Evolutionary conservation across 768 basidiomycete species (phyloP).

Genomic region (Xerocomus brunneocitrinus): DNA sequence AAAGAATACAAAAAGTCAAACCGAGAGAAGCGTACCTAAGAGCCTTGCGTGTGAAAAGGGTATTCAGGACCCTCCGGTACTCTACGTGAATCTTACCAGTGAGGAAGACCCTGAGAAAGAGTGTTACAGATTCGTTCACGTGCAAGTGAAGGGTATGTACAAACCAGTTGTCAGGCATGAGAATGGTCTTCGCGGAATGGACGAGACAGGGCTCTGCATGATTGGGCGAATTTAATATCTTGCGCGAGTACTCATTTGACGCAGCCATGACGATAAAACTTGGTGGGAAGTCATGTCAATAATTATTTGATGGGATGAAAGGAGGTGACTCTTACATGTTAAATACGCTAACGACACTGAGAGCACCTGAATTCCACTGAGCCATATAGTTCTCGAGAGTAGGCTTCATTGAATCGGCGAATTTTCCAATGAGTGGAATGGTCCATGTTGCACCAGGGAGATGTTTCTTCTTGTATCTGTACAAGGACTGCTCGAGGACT

Average conservation of each 20-base stretch:
- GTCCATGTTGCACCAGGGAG: conserved; percentile 90
- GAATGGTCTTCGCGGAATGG: conserved; percentile 81
- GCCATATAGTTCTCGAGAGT: conserved; percentile 88
- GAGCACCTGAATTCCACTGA: conserved; percentile 87
- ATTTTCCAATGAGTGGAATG: conserved; percentile 96
- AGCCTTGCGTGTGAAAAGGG: conserved; percentile 91
- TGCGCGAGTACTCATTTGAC: conserved; percentile 87
- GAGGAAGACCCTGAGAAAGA: conserved; percentile 82
- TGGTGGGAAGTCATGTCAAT: conserved; percentile 11
- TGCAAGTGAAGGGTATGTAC: conserved; percentile 11
- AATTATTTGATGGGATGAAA: neutral
- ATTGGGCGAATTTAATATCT: conserved; percentile 91
- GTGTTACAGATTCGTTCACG: neutral
- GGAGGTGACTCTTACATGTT: conserved; percentile 69
- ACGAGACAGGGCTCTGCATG: conserved; percentile 95
- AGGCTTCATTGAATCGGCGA: conserved; percentile 87
- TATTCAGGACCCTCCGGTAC: conserved; percentile 87
- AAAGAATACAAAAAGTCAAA: neutral
- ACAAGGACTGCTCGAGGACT: conserved; percentile 81
- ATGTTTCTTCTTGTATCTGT: conserved; percentile 82
- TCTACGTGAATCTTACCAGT: conserved; percentile 91
- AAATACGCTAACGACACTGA: conserved; percentile 92
- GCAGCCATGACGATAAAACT: conserved; percentile 99
- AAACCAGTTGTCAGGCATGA: conserved; percentile 85
- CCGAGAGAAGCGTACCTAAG: conserved; percentile 55